Percentiles rank a stretch among this genome's conserved stretches.
These are phyloP conservation scores for Coccomyxa subellipsoidea DNA, from an alignment of 163 green algal species.

Conservation along the genomic window DNA sequence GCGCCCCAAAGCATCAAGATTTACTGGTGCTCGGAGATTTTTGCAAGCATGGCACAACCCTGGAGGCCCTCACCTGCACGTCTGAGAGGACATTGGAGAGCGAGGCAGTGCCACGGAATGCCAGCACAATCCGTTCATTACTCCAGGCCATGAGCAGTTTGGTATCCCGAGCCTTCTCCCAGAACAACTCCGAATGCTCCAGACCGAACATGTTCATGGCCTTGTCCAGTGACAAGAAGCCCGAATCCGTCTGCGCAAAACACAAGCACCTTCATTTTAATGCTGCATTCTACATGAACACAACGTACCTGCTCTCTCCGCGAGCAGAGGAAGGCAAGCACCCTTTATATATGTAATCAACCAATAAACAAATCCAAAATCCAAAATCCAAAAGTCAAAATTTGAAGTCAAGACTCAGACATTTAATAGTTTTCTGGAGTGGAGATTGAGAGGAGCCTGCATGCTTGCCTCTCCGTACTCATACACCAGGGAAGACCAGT, in stretches of 20 bases:
- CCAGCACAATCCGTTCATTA: conserved; percentile 35
- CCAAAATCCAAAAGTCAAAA: too few relatives aligned
- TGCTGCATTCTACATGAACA: too few relatives aligned
- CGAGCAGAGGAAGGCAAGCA: too few relatives aligned
- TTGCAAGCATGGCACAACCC: too few relatives aligned
- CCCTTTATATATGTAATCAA: too few relatives aligned
- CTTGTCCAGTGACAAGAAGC: conserved; percentile 13
- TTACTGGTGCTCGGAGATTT: too few relatives aligned
- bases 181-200: conserved; percentile 40
- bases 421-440: too few relatives aligned
- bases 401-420: too few relatives aligned
- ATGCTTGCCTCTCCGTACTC: conserved; percentile 24
- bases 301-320: too few relatives aligned
- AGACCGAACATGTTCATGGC: conserved; percentile 29
- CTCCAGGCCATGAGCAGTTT: conserved; percentile 54
- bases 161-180: conserved; percentile 47
- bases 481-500: conserved; percentile 40
- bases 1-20: too few relatives aligned
- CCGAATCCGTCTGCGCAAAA: background rate
- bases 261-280: too few relatives aligned
- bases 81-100: conserved; percentile 50
- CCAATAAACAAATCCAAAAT: too few relatives aligned
- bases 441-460: background rate
- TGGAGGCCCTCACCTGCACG: conserved; percentile 30
- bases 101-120: conserved; percentile 52